Evolutionary conservation across 225 moss, liverwort and hornwort genomes (phyloP).

Genomic region (Marchantia polymorpha): DNA sequence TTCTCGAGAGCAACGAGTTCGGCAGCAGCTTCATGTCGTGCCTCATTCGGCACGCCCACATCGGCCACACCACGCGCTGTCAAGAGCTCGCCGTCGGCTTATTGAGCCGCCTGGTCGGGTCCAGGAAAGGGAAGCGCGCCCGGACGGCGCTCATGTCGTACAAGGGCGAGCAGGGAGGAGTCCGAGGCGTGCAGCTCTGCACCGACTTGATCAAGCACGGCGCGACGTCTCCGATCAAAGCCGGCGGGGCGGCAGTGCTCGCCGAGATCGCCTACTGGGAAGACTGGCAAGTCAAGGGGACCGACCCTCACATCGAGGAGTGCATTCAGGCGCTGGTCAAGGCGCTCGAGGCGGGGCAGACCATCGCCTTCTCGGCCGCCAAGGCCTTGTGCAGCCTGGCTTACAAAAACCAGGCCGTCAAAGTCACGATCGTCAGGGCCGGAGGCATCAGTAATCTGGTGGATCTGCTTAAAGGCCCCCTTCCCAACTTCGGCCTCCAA

Average conservation of each 20-base stretch:
- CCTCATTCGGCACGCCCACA: conserved; percentile 25
- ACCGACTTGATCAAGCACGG: conserved; percentile 34
- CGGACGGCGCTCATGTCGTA: conserved; percentile 5
- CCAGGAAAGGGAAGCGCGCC: conserved; percentile 5
- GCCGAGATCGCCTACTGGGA: conserved; percentile 30
- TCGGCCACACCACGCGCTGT: conserved; percentile 29
- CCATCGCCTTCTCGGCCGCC: conserved; percentile 30
- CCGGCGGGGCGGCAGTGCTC: conserved; percentile 36
- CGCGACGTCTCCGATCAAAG: conserved; percentile 31
- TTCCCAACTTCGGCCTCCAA: no score
- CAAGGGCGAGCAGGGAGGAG: not conserved
- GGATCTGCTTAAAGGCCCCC: conserved; percentile 4
- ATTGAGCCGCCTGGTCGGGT: conserved; percentile 31
- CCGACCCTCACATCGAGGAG: conserved; percentile 14
- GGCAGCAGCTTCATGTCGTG: conserved; percentile 16
- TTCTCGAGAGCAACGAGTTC: conserved; percentile 16
- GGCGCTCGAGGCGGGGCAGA: conserved; percentile 22
- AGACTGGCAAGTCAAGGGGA: conserved; percentile 16
- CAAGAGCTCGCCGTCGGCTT: conserved; percentile 42
- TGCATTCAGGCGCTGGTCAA: conserved; percentile 27
- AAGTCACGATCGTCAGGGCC: conserved; percentile 19
- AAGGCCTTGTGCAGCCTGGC: conserved; percentile 38
- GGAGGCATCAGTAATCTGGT: conserved; percentile 25
- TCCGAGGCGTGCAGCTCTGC: conserved; percentile 19
- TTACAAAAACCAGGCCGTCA: conserved; percentile 16